Evolutionary conservation across 1,139 yeast genomes (phyloP).

Genomic region (Arxiozyma heterogenica): DNA sequence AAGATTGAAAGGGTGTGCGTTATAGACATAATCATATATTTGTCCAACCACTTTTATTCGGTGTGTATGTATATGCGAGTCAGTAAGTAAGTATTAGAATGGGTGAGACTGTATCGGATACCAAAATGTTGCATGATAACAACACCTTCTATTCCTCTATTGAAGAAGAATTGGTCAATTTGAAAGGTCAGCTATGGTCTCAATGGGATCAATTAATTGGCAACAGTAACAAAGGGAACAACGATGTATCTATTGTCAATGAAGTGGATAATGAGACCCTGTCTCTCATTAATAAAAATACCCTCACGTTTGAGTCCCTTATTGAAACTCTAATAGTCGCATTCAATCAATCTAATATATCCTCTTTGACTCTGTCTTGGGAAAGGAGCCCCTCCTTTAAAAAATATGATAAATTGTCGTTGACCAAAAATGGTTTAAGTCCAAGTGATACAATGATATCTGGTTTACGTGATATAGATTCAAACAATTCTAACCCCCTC

Average conservation of each 20-base stretch:
- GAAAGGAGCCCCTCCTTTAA: background rate
- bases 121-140: background rate
- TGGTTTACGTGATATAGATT: background rate
- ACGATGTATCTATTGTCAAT: background rate
- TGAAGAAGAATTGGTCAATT: background rate
- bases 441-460: conserved; percentile 1
- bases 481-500: too few species aligned
- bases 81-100: background rate
- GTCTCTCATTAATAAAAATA: background rate
- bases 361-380: conserved; percentile 11
- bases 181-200: background rate
- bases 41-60: too few species aligned
- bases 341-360: conserved; percentile 12
- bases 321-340: conserved; percentile 10
- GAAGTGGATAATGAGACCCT: background rate
- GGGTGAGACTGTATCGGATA: background rate
- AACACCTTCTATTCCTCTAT: background rate
- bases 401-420: background rate
- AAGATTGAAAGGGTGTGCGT: too few species aligned
- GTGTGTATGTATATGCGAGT: too few species aligned
- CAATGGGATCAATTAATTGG: background rate
- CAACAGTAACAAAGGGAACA: background rate
- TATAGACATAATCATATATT: too few species aligned
- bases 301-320: conserved; percentile 13
- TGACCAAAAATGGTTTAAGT: background rate